These are phyloP conservation scores for Salix caprea DNA, from an alignment of 345 rosid species.

Conservation along the genomic window DNA sequence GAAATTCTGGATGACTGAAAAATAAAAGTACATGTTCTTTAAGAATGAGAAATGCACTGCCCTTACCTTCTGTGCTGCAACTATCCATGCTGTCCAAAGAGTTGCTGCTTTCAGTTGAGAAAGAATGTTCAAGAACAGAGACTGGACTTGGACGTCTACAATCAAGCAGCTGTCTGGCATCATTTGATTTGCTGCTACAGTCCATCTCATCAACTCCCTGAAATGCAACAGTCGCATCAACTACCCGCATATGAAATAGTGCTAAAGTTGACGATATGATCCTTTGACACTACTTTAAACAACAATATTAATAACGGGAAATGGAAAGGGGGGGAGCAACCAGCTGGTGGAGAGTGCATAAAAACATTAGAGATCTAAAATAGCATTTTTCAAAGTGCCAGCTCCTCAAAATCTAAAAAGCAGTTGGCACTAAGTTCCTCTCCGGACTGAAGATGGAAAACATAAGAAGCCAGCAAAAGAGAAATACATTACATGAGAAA, in stretches of 20 bases:
- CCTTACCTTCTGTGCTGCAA: constrained; percentile 44
- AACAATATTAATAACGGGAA: too few relatives aligned
- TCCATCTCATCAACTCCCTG: constrained; percentile 56
- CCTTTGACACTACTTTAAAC: not conserved
- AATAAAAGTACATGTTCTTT: not conserved
- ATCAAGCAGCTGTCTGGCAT: constrained; percentile 30
- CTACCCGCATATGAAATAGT: not conserved
- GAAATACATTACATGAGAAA: not conserved
- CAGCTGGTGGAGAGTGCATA: too few relatives aligned
- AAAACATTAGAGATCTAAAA: too few relatives aligned
- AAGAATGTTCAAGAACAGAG: constrained; percentile 57
- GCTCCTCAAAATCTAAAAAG: too few relatives aligned
- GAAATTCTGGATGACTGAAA: not conserved
- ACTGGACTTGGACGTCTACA: constrained; percentile 63
- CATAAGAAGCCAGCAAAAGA: not conserved
- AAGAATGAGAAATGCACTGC: not conserved
- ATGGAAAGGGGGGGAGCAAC: too few relatives aligned
- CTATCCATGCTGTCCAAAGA: constrained; percentile 57
- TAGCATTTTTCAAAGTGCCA: too few relatives aligned
- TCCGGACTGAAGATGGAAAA: not conserved
- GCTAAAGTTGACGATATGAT: not conserved
- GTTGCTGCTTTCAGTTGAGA: constrained; percentile 59
- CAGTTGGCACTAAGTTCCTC: not conserved
- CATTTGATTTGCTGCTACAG: constrained; percentile 31
- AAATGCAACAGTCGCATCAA: constrained; percentile 8